These are phyloP conservation scores for Verticillium klebahnii DNA, from an alignment of 2,329 filamentous ascomycete genomes.

Conservation along the genomic window DNA sequence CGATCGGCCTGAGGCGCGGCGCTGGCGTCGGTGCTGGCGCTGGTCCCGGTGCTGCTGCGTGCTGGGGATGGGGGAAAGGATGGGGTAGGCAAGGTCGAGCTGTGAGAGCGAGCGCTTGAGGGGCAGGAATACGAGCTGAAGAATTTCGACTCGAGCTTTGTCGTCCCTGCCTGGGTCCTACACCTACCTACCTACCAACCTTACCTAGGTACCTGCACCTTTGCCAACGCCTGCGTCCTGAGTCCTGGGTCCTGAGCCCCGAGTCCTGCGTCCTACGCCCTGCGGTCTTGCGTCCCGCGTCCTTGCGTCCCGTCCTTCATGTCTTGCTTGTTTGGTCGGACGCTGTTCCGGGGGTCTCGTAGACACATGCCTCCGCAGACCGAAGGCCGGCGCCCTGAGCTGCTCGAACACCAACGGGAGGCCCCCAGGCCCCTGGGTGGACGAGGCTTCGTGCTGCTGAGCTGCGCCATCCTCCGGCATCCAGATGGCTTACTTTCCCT, in stretches of 20 bases:
- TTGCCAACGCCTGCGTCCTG: background rate
- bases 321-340: too few species aligned
- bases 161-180: background rate
- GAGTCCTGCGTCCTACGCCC: too few species aligned
- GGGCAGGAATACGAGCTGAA: constrained; percentile 13
- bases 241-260: too few species aligned
- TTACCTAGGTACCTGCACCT: background rate
- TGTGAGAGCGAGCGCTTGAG: background rate
- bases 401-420: too few species aligned
- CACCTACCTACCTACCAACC: background rate
- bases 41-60: background rate
- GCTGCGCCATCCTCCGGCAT: background rate
- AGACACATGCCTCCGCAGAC: background rate
- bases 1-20: background rate
- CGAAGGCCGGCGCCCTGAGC: too few species aligned
- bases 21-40: background rate
- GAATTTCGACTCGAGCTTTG: constrained; percentile 4
- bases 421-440: too few species aligned
- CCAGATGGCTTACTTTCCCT: background rate
- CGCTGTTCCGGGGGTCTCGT: background rate
- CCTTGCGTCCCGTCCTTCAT: too few species aligned
- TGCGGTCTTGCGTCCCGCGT: too few species aligned
- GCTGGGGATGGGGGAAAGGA: background rate
- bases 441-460: background rate
- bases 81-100: background rate